Base-by-base conservation (phyloP, 2,329 filamentous ascomycete species). In the Calonectria naviculata region DNA sequence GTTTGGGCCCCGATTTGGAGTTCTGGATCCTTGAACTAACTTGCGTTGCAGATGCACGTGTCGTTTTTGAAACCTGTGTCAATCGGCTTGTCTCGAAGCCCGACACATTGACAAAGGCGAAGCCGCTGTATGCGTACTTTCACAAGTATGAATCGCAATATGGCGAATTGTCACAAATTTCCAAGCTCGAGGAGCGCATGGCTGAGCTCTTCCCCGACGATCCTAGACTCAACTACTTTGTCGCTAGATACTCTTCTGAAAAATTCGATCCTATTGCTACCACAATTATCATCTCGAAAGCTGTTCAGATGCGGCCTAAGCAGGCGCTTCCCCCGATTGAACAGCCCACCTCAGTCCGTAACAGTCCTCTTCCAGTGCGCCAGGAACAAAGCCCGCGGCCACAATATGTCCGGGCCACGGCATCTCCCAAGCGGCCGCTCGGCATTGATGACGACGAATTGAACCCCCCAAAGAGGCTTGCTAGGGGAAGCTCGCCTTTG, bases 141-240 rank as follows among this genome's bases (percentile, higher is more conserved):
- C 96, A 99, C 84, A 93, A 95, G 77, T 98, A 97, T 81, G 97
- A 99, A 84, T 95, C 95, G 13, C 92, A 95, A 74, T 99, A 95
- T 79, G 97, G 97, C 67, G 97, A 99, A 81, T 89, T 98, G 6
- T 91, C 93, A 7, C 95, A 98, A 78, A 95, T 99, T 65, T 91
- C 92, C 74, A 97, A 97, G 81, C 88, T 99, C 19, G 97, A 99
- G 83, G 93, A 93, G 78, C 92, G 97, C 56, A 98, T 99, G 95
- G 90, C 90, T 26, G 95, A 98, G 79, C 88, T 98, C n/a, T 99
- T 95, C 82, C 95, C 95, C 0, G 92, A 95, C 70, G 96, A 98
- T 78, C 93, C 95, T 4, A 92, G 90, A 67, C 87, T 98, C 44
- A 85, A 88, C 17, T 91, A 91, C 71, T 98, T 98, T 81, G 89